Evolutionary conservation across 106 monocot species (phyloP), one percentile per base, ranked within the genome.

Genomic region (Dendrobium chrysotoxum): DNA sequence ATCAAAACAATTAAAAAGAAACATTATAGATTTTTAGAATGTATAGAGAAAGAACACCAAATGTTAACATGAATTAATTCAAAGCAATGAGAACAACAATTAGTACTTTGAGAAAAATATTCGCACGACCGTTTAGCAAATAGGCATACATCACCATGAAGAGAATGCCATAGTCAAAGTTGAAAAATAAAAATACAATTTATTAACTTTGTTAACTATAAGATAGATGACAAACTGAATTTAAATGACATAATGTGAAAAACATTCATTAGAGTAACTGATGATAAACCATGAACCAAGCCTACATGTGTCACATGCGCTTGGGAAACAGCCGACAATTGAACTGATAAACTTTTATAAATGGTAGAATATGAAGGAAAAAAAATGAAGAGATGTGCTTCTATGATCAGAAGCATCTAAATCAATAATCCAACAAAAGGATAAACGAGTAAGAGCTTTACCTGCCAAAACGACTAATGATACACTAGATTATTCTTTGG

Each of bases 11-110:
- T 5, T 70, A 25, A 17, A 17, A 61, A 61, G 3, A 61, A 61
- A n/a, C 12, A 70, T 70, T 21, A 70, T 70, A 15, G 5, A 70
- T 70, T 70, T 70, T 28, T 70, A 70, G 70, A 13, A 70, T 21
- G n/a, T 70, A 70, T 70, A 70, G 28, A 70, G 20, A 70, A 61
- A 61, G 5, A 70, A 15, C 70, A 35, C 70, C 70, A 25, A 70
- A 70, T 70, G n/a, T 70, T 25, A 70, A 21, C 70, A 70, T 70
- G 70, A 70, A 70, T 70, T 70, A 70, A 70, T 70, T 70, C 70
- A 70, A 70, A 70, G 23, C 70, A 70, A 70, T 16, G 23, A 70
- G 70, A 70, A 70, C 26, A 70, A 70, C 21, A 70, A 70, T 21
- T 25, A 70, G 70, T 70, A 23, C 70, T 10, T 21, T 25, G 28